Evolutionary conservation across 345 rosid genomes (phyloP), one percentile per base, ranked within the genome.

Genomic region (Citrus unshiu): DNA sequence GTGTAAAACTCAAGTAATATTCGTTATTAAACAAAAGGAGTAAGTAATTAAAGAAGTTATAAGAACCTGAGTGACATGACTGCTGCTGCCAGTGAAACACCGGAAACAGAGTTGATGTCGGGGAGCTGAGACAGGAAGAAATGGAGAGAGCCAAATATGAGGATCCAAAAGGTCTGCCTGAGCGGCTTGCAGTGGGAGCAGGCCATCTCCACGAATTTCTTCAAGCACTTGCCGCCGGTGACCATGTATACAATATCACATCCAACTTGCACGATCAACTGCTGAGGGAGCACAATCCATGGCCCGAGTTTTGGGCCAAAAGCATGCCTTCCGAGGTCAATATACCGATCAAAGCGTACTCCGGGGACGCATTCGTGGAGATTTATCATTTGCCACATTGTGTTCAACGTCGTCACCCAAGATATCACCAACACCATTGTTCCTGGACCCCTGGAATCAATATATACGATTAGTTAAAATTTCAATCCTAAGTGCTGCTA

Each of bases 371-470:
- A 92, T 80, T 94, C 98, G 39, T 96, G 98, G 37, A 96, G 94
- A 77, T 93, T 91, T 68, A 92, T 90, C 97, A 96, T 92, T 85
- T 96, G 97, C 99, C 99, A 94, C 97, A 94, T 91, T 10, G 95
- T 93, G 89, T 92, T 91, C 77, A 96, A 77, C 32, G 99, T 96
- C 84, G 92, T 83, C 90, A 87, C 87, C 98, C 99, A 96, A 7
- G 98, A 92, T 72, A 93, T 19, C 51, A 69, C 86, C 77, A 95
- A 43, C 63, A 88, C 86, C 85, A 88, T 69, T 39, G 76, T 89
- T 78, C 99, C 98, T 72, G 99, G 98, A 58, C 93, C 99, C 99
- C 99, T 95, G 88, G 58, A 49, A 27, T 19, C 60, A 78, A 22
- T 56, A 56, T 4, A 18, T 18, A 18, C 16, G 22, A 54, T 4